Evolutionary conservation across 1,139 yeast genomes (phyloP), one percentile per base, ranked within the genome.

Genomic region (Candida mesenterica): DNA sequence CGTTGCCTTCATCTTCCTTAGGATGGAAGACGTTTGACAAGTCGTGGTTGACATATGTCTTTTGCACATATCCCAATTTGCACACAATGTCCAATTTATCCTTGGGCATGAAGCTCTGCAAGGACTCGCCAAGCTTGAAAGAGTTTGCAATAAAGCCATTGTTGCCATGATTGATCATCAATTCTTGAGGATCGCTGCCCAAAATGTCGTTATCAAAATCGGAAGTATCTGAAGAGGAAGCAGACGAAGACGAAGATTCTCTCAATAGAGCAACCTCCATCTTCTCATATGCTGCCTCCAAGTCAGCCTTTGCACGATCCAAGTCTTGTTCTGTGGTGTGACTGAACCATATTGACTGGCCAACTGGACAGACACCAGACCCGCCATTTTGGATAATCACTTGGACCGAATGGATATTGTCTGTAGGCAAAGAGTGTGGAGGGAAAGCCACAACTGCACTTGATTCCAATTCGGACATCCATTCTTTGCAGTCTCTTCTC

Each of bases 391-490:
- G 80, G 29, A 92, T 85, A 28, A 90, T 65, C 4, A 83, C 94
- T 60, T 90, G 97, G 20, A 92, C 94, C 4, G 94, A 86, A 43
- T 67, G 71, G 37, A 64, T 65, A 55, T 90, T 90, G 38, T 73
- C 63, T 1, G 86, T 73, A 13, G 82, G 72, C 38, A 90, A 70
- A 0, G 96, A 79, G 15, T 76, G 75, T 15, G 96, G 94, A n/a
- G 98, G 97, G 70, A 92, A 92, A 1, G 89, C 95, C 13, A 90
- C 95, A 30, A 89, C 72, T 1, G 96, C 87, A 2, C 90, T 83
- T 30, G 80, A 74, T 62, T 90, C 97, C 36, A 79, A 81, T 33
- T 83, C 89, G 7, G 81, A 75, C 68, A 89, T 84, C 97, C 97
- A 90, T 62, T 89, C 95, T 37, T 74, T 75, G 64, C 97, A 90